A percentile compares a stretch with the other conserved stretches of the same genome.
These are phyloP conservation scores for Gossypium schwendimanii DNA, from an alignment of 441 rosid species.

Conservation along the genomic window DNA sequence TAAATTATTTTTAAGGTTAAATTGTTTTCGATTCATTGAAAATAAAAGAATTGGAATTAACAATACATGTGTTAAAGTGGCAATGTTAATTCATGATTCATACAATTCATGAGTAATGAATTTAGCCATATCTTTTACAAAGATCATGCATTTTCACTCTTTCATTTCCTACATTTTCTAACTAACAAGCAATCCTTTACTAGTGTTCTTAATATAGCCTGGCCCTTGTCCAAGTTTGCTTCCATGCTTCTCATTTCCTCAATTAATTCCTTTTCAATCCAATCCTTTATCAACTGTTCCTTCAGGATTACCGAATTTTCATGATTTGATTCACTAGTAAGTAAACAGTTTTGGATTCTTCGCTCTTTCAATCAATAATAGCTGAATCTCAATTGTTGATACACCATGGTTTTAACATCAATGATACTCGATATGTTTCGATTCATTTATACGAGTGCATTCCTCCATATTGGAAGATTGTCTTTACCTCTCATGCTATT, in stretches of 20 bases:
- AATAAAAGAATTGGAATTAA: no score
- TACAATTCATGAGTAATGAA: no score
- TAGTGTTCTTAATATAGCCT: background rate
- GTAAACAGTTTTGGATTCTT: background rate
- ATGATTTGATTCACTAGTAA: background rate
- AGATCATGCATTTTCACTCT: background rate
- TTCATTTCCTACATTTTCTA: background rate
- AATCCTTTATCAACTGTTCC: background rate
- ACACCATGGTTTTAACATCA: background rate
- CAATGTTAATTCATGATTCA: no score
- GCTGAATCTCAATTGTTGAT: background rate
- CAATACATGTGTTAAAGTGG: no score
- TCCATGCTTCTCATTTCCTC: background rate
- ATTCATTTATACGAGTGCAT: conserved; percentile 28
- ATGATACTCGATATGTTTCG: background rate
- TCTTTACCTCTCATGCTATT: conserved; percentile 24
- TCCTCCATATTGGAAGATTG: background rate
- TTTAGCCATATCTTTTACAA: no score
- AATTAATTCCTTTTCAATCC: background rate
- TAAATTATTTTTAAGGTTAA: no score
- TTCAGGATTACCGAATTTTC: background rate
- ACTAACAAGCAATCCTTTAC: background rate
- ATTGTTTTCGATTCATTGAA: no score
- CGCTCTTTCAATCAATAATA: background rate
- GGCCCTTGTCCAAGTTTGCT: background rate